Base-by-base conservation (phyloP, 768 basidiomycete genomes). In the Boletus insuetus region DNA sequence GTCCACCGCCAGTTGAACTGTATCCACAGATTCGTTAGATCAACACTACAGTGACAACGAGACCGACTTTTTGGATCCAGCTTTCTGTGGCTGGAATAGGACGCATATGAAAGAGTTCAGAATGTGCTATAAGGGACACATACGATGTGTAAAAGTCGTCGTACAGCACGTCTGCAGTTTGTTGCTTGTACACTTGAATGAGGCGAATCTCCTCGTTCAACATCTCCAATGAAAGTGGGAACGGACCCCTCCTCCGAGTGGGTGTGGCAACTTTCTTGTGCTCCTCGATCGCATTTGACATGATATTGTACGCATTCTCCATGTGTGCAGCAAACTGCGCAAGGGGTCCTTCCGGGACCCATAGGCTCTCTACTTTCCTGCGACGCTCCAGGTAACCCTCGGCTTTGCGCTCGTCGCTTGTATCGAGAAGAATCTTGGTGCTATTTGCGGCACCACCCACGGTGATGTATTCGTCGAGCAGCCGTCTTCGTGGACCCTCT, bases 381-480 rank as follows among this genome's bases (percentile, higher is more conserved):
- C 60, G 58, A 19, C 65, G 63, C 6, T 53, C 58, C 1, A 63
- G 46, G 38, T 66, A 60, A 13, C 65, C 65, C n/a, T 60, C 63
- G 1, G 56, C 46, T 41, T 63, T 63, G 17, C 53, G 64, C 43
- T 67, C 61, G 38, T 63, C 58, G 13, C 56, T 66, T 29, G 54
- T 58, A 16, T 67, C 64, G 22, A 67, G 61, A 41, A 64, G 62
- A 20, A 64, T 55, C 51, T 62, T 67, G 38, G 56, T 64, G 17
- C 62, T 64, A 35, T 59, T 69, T 11, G 64, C 62, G 11, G 62
- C 52, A 16, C 66, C 67, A 26, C 67, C 66, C 31, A 67, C 59
- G 22, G 64, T 61, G 53, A 67, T 65, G 56, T 69, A 61, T 39
- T 69, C 66, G 19, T 67, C 67, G 20, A 69, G 59, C 11, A 69